A percentile compares a stretch with the other conserved stretches of the same genome.
These are phyloP conservation scores for Hyaloperonospora arabidopsidis DNA, from an alignment of 352 stramenopile genomes.

Conservation along the genomic window DNA sequence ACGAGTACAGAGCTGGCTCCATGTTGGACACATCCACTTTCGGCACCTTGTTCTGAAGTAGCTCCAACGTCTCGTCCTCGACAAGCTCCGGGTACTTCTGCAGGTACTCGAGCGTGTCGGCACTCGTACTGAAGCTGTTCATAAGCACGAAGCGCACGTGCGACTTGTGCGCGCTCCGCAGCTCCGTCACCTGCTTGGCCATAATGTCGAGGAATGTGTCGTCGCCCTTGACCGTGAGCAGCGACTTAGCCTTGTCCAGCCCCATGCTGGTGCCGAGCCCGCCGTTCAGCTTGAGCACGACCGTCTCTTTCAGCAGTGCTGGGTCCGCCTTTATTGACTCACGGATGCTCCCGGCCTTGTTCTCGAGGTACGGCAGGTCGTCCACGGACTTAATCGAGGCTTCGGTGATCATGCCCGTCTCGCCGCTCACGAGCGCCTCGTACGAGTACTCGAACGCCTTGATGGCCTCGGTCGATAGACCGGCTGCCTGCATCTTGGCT, in stretches of 20 bases:
- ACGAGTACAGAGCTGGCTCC: constrained; percentile 42
- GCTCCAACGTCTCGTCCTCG: constrained; percentile 92
- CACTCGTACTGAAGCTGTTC: constrained; percentile 85
- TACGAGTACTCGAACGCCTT: constrained; percentile 97
- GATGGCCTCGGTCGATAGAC: constrained; percentile 92
- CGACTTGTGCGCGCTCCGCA: constrained; percentile 90
- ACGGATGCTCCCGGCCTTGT: constrained; percentile 66
- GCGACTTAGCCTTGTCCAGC: constrained; percentile 93
- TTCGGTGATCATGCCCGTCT: constrained; percentile 96
- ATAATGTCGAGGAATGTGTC: constrained; percentile 91
- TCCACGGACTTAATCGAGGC: constrained; percentile 85
- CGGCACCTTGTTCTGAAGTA: constrained; percentile 98
- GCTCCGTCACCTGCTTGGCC: constrained; percentile 89
- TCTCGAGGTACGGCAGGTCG: constrained; percentile 74
- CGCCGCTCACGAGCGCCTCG: constrained; percentile 88
- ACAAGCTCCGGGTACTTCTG: constrained; percentile 87
- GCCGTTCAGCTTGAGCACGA: constrained; percentile 85
- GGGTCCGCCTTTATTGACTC: constrained; percentile 64
- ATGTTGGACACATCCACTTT: constrained; percentile 89
- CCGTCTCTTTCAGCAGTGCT: constrained; percentile 71
- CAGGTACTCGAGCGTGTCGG: constrained; percentile 81
- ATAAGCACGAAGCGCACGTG: constrained; percentile 88
- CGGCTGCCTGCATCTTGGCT: constrained; percentile 94
- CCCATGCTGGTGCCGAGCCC: constrained; percentile 84
- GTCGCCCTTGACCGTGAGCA: constrained; percentile 90